Evolutionary conservation across 2,329 filamentous ascomycete genomes (phyloP).

Genomic region (Fusarium tupiense): DNA sequence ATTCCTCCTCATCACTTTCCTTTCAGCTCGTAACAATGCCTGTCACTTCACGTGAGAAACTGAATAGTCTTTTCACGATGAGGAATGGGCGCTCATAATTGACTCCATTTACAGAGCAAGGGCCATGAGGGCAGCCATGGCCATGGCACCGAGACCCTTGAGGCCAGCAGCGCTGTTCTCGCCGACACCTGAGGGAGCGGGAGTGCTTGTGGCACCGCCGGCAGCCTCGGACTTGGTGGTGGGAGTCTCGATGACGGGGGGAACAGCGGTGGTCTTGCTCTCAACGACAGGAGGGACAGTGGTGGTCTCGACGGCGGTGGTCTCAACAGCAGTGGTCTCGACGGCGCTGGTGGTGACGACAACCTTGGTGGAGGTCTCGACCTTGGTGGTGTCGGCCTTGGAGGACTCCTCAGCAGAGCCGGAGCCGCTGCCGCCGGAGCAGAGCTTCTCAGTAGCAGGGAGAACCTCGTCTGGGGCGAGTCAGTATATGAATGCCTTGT

Average conservation of each 20-base stretch:
- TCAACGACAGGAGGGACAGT: constrained; percentile 22
- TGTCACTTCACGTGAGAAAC: neutral
- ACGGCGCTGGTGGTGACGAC: constrained; percentile 2
- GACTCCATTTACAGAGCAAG: constrained; percentile 50
- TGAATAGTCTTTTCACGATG: neutral
- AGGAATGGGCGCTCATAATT: constrained; percentile 3
- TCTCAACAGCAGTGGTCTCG: constrained; percentile 14
- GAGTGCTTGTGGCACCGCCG: constrained; percentile 1
- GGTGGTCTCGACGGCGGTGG: constrained; percentile 5
- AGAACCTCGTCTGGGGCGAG: constrained; percentile 50
- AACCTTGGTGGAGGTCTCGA: constrained; percentile 15
- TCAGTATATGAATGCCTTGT: constrained; percentile 20
- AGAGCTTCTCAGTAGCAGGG: constrained; percentile 51
- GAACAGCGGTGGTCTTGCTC: constrained; percentile 18
- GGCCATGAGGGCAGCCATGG: constrained; percentile 47
- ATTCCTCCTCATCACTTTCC: constrained; percentile 3
- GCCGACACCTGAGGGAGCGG: constrained; percentile 32
- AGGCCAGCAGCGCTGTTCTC: constrained; percentile 46
- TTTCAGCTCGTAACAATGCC: constrained; percentile 20
- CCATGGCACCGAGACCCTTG: constrained; percentile 46
- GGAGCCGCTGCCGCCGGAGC: constrained; percentile 36
- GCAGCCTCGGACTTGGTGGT: constrained; percentile 7
- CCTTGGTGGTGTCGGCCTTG: constrained; percentile 4
- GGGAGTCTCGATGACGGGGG: constrained; percentile 20
- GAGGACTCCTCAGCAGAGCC: constrained; percentile 7